Evolutionary conservation across 2,329 filamentous ascomycete species (phyloP).

Genomic region (Ophiosphaerella herpotricha): DNA sequence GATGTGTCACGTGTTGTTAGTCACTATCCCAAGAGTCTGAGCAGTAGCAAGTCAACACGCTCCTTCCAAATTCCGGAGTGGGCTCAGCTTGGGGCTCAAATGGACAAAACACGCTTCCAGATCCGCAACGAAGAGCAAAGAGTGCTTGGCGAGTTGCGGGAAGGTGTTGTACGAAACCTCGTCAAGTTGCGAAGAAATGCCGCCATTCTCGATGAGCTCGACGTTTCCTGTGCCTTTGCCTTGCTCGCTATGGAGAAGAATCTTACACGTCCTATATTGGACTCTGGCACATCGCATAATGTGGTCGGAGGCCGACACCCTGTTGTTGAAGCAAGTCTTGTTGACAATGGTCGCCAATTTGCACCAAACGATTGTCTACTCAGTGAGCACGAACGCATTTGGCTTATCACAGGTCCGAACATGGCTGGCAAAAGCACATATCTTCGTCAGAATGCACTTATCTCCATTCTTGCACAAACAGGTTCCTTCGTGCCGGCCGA

Average conservation of each 20-base stretch:
- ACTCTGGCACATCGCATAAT: constrained; percentile 66
- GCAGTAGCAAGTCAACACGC: constrained; percentile 80
- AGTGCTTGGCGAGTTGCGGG: constrained; percentile 75
- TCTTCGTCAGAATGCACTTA: constrained; percentile 90
- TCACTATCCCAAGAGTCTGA: constrained; percentile 62
- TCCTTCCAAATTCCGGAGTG: constrained; percentile 85
- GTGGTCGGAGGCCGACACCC: constrained; percentile 88
- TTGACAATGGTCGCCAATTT: constrained; percentile 79
- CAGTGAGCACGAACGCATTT: constrained; percentile 73
- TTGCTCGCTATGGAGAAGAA: constrained; percentile 74
- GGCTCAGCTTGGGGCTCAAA: constrained; percentile 76
- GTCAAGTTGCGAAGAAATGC: constrained; percentile 88
- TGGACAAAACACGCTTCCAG: constrained; percentile 76
- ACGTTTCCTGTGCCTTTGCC: constrained; percentile 86
- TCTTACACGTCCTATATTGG: constrained; percentile 75
- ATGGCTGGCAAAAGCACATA: constrained; percentile 99
- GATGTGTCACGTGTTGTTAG: constrained; percentile 52
- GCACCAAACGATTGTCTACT: constrained; percentile 85
- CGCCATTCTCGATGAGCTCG: constrained; percentile 88
- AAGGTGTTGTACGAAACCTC: constrained; percentile 77
- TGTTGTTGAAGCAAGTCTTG: constrained; percentile 83
- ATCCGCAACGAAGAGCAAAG: constrained; percentile 84
- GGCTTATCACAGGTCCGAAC: constrained; percentile 81
- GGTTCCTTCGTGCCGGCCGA: constrained; percentile 91
- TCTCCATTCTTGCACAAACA: constrained; percentile 89